These are phyloP conservation scores for Ilex asprella DNA, from an alignment of 257 asterid species.

Conservation along the genomic window DNA sequence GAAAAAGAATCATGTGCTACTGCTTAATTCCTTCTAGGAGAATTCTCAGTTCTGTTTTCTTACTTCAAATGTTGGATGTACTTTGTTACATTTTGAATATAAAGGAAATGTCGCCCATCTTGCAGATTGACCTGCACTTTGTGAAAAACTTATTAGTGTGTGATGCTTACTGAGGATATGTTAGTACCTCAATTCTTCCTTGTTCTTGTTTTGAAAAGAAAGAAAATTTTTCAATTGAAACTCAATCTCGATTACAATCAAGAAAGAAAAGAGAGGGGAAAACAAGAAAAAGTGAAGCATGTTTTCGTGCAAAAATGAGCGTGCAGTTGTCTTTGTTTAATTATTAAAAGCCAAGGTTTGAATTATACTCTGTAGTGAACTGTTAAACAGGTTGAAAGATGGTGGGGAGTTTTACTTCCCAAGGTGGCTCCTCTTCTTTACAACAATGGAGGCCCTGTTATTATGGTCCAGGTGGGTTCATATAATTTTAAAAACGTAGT, in stretches of 20 bases:
- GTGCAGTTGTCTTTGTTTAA: neutral
- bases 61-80: neutral
- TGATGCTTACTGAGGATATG: neutral
- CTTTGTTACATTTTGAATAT: neutral
- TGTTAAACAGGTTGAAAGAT: constrained; percentile 60
- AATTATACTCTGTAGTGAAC: constrained; percentile 6
- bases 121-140: neutral
- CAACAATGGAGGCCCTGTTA: constrained; percentile 81
- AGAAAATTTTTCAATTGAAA: too few species aligned
- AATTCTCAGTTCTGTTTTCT: neutral
- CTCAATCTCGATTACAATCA: too few species aligned
- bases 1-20: too few species aligned
- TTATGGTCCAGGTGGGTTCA: constrained; percentile 79
- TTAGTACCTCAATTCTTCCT: neutral
- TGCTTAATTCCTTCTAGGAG: neutral
- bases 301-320: too few species aligned
- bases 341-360: neutral
- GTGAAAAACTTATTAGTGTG: neutral
- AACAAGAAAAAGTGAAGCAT: too few species aligned
- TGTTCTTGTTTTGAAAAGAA: too few species aligned
- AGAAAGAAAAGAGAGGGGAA: too few species aligned
- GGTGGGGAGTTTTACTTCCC: constrained; percentile 88
- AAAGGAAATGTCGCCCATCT: neutral
- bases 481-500: neutral
- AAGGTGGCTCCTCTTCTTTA: constrained; percentile 68